A percentile compares a stretch with the other conserved stretches of the same genome.
Evolutionary conservation across 2,329 filamentous ascomycete species (phyloP).

Genomic region (Tolypocladium tundrense): DNA sequence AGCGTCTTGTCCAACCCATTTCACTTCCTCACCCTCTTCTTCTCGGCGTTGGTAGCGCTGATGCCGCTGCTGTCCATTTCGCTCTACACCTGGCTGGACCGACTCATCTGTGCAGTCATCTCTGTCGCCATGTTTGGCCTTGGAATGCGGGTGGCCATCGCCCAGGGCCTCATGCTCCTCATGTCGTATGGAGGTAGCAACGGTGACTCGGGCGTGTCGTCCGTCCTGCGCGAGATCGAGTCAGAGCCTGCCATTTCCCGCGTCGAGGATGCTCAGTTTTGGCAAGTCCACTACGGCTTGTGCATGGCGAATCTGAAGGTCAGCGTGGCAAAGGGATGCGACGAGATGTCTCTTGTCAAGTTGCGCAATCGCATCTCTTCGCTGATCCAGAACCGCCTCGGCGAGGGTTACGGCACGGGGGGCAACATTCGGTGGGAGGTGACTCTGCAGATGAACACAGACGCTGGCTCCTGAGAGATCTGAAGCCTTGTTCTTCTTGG

Average conservation of each 20-base stretch:
- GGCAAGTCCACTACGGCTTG: conserved; percentile 96
- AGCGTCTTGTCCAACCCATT: conserved; percentile 89
- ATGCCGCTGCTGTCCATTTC: conserved; percentile 72
- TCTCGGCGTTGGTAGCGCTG: conserved; percentile 68
- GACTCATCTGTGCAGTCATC: conserved; percentile 69
- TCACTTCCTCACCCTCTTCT: conserved; percentile 86
- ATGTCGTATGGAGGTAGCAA: conserved; percentile 62
- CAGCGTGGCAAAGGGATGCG: conserved; percentile 51
- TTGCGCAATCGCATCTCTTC: conserved; percentile 67
- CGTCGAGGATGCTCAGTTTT: conserved; percentile 89
- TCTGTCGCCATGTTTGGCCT: conserved; percentile 82
- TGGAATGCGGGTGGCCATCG: conserved; percentile 72
- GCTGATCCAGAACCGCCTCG: conserved; percentile 74
- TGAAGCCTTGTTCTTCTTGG: not conserved
- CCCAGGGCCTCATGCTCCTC: conserved; percentile 85
- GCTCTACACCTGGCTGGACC: conserved; percentile 78
- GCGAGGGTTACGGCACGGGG: conserved; percentile 76
- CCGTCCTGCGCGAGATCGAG: conserved; percentile 78
- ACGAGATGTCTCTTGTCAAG: conserved; percentile 61
- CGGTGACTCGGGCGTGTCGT: conserved; percentile 44
- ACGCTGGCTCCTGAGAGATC: conserved; percentile 12
- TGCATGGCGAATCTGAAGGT: conserved; percentile 93
- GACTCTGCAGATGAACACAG: conserved; percentile 62
- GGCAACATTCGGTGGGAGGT: conserved; percentile 85
- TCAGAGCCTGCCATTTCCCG: conserved; percentile 63